phyloP scores from a whole-genome alignment of 2,329 filamentous ascomycete species.

The Exophiala spinifera region DNA sequence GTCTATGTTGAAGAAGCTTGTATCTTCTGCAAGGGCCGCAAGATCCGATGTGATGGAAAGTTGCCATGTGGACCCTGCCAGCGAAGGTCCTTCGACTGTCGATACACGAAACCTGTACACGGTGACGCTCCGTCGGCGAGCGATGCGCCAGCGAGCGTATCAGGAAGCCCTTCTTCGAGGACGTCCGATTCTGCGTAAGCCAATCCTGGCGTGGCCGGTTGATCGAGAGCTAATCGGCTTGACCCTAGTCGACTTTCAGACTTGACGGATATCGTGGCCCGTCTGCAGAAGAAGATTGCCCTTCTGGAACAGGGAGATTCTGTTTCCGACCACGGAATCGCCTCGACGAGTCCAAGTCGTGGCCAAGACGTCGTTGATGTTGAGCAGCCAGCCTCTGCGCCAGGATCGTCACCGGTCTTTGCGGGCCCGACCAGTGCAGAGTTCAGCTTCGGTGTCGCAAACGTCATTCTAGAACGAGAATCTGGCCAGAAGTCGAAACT shows the following conservation, averaged over 20 bases:
- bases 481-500: background rate
- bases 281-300: conserved; percentile 15
- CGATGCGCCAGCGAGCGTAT: background rate
- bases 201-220: too few relatives aligned
- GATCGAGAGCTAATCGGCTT: background rate
- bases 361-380: background rate
- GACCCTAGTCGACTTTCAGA: conserved; percentile 6
- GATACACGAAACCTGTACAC: background rate
- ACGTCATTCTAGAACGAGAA: conserved; percentile 9
- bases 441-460: conserved; percentile 14
- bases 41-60: conserved; percentile 5
- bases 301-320: conserved; percentile 7
- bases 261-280: conserved; percentile 6
- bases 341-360: too few relatives aligned
- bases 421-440: conserved; percentile 15
- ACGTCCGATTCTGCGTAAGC: too few relatives aligned
- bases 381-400: background rate
- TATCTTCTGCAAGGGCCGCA: conserved; percentile 3
- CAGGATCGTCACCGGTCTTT: conserved; percentile 5
- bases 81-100: conserved; percentile 1
- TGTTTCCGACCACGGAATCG: too few relatives aligned
- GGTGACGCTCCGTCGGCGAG: background rate
- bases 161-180: too few relatives aligned
- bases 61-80: conserved; percentile 1
- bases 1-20: conserved; percentile 8